Evolutionary conservation across 148 eudicot species (phyloP), one percentile per base, ranked within the genome.

Genomic region (Chenopodium quinoa): DNA sequence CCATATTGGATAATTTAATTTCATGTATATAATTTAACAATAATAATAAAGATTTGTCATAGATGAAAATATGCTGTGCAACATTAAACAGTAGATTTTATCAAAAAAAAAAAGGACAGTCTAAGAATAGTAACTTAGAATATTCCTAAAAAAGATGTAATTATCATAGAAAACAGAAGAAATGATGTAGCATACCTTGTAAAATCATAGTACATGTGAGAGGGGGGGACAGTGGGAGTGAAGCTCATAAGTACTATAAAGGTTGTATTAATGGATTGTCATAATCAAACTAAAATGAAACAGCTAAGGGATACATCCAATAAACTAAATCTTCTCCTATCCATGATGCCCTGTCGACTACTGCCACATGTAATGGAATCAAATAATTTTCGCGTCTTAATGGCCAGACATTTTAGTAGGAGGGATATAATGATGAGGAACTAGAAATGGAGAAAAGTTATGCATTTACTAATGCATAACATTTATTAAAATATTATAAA

Each of bases 301-400:
- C 60, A 11, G 29, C 63, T 4, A 14, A 46, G 23, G 17, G 58
- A 80, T 80, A 5, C 27, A 32, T 48, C 48, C 56, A 81, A 50
- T n/a, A 20, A n/a, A 75, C 17, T 40, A 52, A 81, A 81, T 81
- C 79, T 76, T 27, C 17, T 25, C 88, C 83, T 89, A 89, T 89
- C 91, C 74, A 73, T 34, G 80, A 60, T 67, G 77, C 71, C 83
- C 89, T 84, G 46, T 89, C 40, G 71, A 58, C 13, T 29, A 13
- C 48, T 77, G 89, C 83, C 91, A 85, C 85, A 83, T 86, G 80
- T 78, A 63, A 34, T 23, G 66, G 47, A 63, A 73, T 32, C 37
- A 54, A 46, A 16, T 73, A 2, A 73, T 3, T 17, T 72, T 80
- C 17, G 64, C 64, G 7, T 56, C 20, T 20, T 78, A 78, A 78